Percentiles rank a stretch among this genome's conserved stretches.
phyloP scores from a whole-genome alignment of 768 basidiomycete species.

The Nidularia pulvinata region DNA sequence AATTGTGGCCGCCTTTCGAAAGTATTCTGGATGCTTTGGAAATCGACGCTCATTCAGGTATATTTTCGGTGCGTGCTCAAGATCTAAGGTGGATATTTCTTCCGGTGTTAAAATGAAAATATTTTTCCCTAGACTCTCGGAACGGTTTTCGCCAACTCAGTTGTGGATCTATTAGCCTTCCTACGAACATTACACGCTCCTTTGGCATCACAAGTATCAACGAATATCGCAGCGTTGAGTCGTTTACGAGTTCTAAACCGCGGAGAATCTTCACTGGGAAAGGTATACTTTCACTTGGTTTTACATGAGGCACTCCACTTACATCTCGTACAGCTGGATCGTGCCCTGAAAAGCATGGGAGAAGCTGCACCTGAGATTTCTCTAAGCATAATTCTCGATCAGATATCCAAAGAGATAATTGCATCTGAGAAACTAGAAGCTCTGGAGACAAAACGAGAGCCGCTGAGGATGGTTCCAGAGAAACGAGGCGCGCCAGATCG shows the following conservation, averaged over 20 bases:
- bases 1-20: slow-evolving; percentile 75
- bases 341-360: slow-evolving; percentile 48
- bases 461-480: slow-evolving; percentile 2
- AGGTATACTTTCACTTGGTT: slow-evolving; percentile 31
- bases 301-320: not conserved
- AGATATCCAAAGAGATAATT: slow-evolving; percentile 60
- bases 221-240: slow-evolving; percentile 47
- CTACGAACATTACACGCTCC: slow-evolving; percentile 53
- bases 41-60: slow-evolving; percentile 38
- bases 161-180: slow-evolving; percentile 67
- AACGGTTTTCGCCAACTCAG: slow-evolving; percentile 33
- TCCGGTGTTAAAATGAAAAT: too few relatives aligned
- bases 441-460: slow-evolving; percentile 35
- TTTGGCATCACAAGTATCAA: slow-evolving; percentile 51
- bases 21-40: slow-evolving; percentile 48
- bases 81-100: not conserved
- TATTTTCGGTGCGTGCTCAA: slow-evolving; percentile 26
- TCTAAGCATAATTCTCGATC: slow-evolving; percentile 48
- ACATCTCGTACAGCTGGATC: slow-evolving; percentile 40
- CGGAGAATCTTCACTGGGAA: slow-evolving; percentile 47
- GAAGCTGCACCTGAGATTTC: slow-evolving; percentile 49
- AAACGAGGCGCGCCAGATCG: not conserved
- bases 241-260: slow-evolving; percentile 44
- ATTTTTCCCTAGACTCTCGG: too few relatives aligned
- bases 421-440: slow-evolving; percentile 71